phyloP scores from a whole-genome alignment of 371 early-diverging fungal genomes.

The Mucor sp. region DNA sequence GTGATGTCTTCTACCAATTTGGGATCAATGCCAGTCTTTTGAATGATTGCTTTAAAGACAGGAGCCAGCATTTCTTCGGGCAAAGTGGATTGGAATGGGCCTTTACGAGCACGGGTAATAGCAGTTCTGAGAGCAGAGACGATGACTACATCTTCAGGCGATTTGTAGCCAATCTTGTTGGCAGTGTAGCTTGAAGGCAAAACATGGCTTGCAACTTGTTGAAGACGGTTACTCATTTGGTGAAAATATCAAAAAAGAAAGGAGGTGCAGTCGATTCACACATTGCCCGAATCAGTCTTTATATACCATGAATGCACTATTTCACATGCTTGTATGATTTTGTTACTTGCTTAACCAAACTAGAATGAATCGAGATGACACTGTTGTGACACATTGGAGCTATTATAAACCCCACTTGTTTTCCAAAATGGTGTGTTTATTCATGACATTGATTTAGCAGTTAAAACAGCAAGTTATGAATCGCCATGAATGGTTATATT shows the following conservation, averaged over 20 bases:
- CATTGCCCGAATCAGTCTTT: not conserved
- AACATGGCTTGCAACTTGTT: slow-evolving; percentile 19
- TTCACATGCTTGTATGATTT: slow-evolving; percentile 1
- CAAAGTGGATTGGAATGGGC: slow-evolving; percentile 91
- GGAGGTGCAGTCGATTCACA: not conserved
- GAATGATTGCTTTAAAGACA: slow-evolving; percentile 81
- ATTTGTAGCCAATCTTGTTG: slow-evolving; percentile 68
- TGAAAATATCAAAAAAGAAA: not conserved
- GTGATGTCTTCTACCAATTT: slow-evolving; percentile 90
- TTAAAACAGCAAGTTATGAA: slow-evolving; percentile 2
- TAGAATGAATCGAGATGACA: slow-evolving; percentile 8
- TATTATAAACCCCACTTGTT: not conserved
- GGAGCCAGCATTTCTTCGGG: slow-evolving; percentile 83
- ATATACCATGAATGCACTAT: not conserved
- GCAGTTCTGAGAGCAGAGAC: slow-evolving; percentile 90
- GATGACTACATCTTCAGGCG: slow-evolving; percentile 84
- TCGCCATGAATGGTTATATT: not conserved
- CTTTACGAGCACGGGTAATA: slow-evolving; percentile 88
- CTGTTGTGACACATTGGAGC: not conserved
- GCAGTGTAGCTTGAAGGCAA: slow-evolving; percentile 11
- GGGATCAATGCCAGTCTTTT: slow-evolving; percentile 85
- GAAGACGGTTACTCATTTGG: slow-evolving; percentile 18
- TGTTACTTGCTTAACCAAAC: slow-evolving; percentile 6
- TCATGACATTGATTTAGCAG: not conserved
- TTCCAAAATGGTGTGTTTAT: slow-evolving; percentile 5